Base-by-base conservation (phyloP, 2,329 filamentous ascomycete genomes). In the Dryadomyces quercivorus region DNA sequence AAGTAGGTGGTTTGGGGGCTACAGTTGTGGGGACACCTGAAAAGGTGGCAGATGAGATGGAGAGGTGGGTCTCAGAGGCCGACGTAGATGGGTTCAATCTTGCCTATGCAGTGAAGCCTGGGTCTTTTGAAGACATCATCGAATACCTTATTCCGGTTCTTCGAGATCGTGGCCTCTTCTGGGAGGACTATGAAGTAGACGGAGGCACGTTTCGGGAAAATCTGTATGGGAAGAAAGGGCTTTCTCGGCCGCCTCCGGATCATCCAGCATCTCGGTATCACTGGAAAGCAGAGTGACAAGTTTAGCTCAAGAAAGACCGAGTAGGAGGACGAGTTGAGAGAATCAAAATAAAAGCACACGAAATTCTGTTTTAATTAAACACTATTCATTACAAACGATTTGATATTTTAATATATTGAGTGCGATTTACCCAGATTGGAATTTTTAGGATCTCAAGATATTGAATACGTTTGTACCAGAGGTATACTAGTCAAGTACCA, bases 1-100 rank as follows among this genome's bases (percentile, higher is more conserved):
- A 50, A 46, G 51, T 63, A 21, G 61, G 61, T 38, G 61, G 61
- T 31, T 52, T 58, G 20, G 60, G 60, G 2, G 56, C 60, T 21
- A 55, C 57, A 40, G 22, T 83, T 2, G 80, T 88, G 0, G 85
- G 85, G 0, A 87, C 82, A 0, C 70, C 84, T 0, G 65, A 73
- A n/a, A 76, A 80, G 59, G 82, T 88, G 1, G 85, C 82, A 0
- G 84, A 88, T 63, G 75, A 77, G 40, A 72, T 89, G 54, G 82
- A 88, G 66, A 67, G 71, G 1, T 88, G 85, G 84, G 72, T 88
- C 0, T 62, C 70, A 5, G 84, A 87, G 63, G 83, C 82, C 0
- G 85, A 86, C 59, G 77, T 88, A 1, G 85, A 88, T 62, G 85
- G 85, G 0, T 89, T 89, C 67, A 89, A 89, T 63, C 76, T 88